Conservation (phyloP, 768 basidiomycete species). For the Tricholoma hemisulphureum region DNA sequence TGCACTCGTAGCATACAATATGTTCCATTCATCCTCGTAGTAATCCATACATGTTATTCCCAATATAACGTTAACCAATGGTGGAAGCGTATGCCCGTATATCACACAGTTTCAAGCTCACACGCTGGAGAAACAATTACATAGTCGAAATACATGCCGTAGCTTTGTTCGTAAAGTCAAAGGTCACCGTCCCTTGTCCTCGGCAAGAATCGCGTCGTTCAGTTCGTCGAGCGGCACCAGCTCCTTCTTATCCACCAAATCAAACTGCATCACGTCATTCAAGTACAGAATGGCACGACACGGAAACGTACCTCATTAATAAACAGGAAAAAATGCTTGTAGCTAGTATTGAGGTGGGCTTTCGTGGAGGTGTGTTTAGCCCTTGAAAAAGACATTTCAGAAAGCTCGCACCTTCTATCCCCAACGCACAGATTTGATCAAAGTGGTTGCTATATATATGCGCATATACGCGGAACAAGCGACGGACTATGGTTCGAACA, state of each 20-base stretch:
- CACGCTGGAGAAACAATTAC: neutral
- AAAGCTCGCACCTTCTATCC: slow-evolving; percentile 79
- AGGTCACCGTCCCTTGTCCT: slow-evolving; percentile 36
- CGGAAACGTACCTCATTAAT: slow-evolving; percentile 75
- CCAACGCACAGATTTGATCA: slow-evolving; percentile 96
- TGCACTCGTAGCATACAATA: too few species aligned
- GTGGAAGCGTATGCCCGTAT: too few species aligned
- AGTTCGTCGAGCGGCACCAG: slow-evolving; percentile 92
- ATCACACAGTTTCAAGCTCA: neutral
- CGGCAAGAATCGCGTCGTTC: slow-evolving; percentile 81
- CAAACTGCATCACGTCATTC: slow-evolving; percentile 54
- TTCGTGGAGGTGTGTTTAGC: neutral
- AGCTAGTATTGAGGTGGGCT: slow-evolving; percentile 99
- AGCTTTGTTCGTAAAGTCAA: neutral
- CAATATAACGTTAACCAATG: slow-evolving; percentile 8
- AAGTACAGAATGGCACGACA: neutral
- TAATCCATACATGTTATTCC: slow-evolving; percentile 6
- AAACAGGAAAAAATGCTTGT: slow-evolving; percentile 97
- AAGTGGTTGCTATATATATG: slow-evolving; percentile 99
- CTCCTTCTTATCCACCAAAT: slow-evolving; percentile 95
- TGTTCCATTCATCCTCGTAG: too few species aligned
- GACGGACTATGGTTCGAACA: slow-evolving; percentile 86
- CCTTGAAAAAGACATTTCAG: neutral
- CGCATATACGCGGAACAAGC: slow-evolving; percentile 95
- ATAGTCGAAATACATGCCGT: slow-evolving; percentile 11